Evolutionary conservation across 495 filamentous ascomycete genomes (phyloP), one percentile per base, ranked within the genome.

Genomic region (Copromyces sp.): DNA sequence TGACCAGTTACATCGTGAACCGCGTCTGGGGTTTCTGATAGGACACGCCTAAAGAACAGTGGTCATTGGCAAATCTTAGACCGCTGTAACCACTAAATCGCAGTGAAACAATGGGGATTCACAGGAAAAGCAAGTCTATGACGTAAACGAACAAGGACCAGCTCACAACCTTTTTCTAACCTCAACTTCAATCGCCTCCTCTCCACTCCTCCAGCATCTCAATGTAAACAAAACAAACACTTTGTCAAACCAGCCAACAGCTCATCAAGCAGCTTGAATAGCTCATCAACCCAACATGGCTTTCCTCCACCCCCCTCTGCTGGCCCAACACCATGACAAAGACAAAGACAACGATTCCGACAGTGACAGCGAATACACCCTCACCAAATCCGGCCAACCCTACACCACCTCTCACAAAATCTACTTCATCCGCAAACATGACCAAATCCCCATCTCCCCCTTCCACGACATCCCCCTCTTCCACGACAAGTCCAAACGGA

Each of bases 401-500:
- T 61, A 32, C 6, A 61, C 53, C 24, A 5, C 5, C 53, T 61
- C 53, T 12, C 53, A 61, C 53, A 61, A 61, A 35, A 61, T 61
- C 24, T 6, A 61, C 12, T 61, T 61, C 24, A 11, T 61, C 12
- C 53, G 12, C 12, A 61, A 32, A 24, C 24, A 24, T 24, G 4
- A 29, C 45, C 45, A 5, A 16, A 59, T 61, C 53, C 53, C 53
- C 42, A 68, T 74, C 42, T 72, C 71, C 69, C 29, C 70, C 37
- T 59, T 71, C 35, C 70, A 74, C 47, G 73, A 68, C 71, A 42
- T 70, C 29, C 40, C 69, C 20, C 69, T 70, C 39, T 32, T 17
- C 40, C 29, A 68, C 16, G 9, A 37, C 5, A 37, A 3, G 35
- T 3, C 35, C 35, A 70, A 11, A 61, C 24, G 68, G 12, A 69